These are phyloP conservation scores for Trypanosoma mega DNA, from an alignment of 208 protist genomes.

Conservation along the genomic window DNA sequence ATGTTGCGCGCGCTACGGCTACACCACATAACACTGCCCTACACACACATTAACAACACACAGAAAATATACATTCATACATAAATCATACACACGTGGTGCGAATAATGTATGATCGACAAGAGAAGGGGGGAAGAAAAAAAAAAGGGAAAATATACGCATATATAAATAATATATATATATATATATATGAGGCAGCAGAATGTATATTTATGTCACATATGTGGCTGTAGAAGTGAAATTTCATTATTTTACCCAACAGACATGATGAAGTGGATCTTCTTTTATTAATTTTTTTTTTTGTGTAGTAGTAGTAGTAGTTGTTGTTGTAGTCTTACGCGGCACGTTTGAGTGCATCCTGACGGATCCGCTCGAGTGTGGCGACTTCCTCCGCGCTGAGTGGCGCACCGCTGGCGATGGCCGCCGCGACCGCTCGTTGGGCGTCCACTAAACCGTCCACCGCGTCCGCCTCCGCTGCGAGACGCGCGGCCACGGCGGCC, in stretches of 20 bases:
- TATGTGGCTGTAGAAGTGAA: too few relatives aligned
- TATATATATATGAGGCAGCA: too few relatives aligned
- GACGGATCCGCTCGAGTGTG: conserved; percentile 41
- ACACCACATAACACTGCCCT: conserved; percentile 15
- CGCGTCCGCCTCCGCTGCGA: conserved; percentile 31
- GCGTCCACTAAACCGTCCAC: conserved; percentile 30
- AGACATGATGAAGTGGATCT: too few relatives aligned
- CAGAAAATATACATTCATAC: not conserved
- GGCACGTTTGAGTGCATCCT: conserved; percentile 22
- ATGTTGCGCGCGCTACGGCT: conserved; percentile 22
- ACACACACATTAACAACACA: conserved; percentile 13
- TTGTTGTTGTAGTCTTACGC: not conserved
- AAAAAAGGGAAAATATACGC: not conserved
- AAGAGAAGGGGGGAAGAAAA: conserved; percentile 2
- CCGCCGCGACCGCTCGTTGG: conserved; percentile 36
- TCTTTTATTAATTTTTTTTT: conserved; percentile 5
- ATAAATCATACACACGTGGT: too few relatives aligned
- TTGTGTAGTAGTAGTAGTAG: not conserved
- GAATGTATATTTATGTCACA: not conserved
- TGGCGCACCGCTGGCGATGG: conserved; percentile 33
- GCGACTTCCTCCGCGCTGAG: conserved; percentile 20
- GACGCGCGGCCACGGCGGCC: conserved; percentile 40
- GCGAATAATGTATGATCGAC: too few relatives aligned
- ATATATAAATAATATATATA: too few relatives aligned
- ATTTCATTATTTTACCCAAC: too few relatives aligned